These are phyloP conservation scores for Jamesozyma rosinii DNA, from an alignment of 805 yeast genomes.

Conservation along the genomic window DNA sequence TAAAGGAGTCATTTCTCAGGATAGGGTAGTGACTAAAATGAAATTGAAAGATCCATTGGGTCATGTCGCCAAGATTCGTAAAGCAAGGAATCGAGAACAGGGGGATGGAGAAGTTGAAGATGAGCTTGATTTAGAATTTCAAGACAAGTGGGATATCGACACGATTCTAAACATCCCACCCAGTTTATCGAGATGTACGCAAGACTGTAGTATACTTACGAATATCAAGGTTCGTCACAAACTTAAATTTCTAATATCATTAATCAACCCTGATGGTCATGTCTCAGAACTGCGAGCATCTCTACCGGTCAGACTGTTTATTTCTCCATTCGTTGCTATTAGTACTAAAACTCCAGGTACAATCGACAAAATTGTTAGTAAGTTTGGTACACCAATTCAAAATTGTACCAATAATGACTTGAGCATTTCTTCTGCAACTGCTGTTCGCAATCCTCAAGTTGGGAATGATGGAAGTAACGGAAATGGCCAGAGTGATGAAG, in stretches of 20 bases:
- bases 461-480: constrained; percentile 1
- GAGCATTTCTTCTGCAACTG: neutral
- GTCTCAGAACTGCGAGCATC: constrained; percentile 88
- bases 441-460: constrained; percentile 9
- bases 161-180: constrained; percentile 59
- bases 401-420: constrained; percentile 2
- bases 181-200: constrained; percentile 66
- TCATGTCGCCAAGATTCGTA: constrained; percentile 19
- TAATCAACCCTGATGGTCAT: constrained; percentile 85
- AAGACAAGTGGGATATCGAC: constrained; percentile 69
- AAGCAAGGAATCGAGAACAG: constrained; percentile 18
- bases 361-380: constrained; percentile 3
- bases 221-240: constrained; percentile 83
- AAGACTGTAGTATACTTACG: constrained; percentile 66
- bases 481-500: constrained; percentile 21
- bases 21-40: constrained; percentile 50
- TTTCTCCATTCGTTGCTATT: constrained; percentile 75
- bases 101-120: constrained; percentile 14
- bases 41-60: constrained; percentile 34
- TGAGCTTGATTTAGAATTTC: constrained; percentile 13
- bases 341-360: constrained; percentile 20
- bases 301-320: constrained; percentile 66
- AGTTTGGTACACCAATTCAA: constrained; percentile 1
- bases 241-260: constrained; percentile 67
- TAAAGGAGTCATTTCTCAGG: constrained; percentile 53